These are phyloP conservation scores for Pseudogymnoascus sp. DNA, from an alignment of 2,329 filamentous ascomycete genomes.

Conservation along the genomic window DNA sequence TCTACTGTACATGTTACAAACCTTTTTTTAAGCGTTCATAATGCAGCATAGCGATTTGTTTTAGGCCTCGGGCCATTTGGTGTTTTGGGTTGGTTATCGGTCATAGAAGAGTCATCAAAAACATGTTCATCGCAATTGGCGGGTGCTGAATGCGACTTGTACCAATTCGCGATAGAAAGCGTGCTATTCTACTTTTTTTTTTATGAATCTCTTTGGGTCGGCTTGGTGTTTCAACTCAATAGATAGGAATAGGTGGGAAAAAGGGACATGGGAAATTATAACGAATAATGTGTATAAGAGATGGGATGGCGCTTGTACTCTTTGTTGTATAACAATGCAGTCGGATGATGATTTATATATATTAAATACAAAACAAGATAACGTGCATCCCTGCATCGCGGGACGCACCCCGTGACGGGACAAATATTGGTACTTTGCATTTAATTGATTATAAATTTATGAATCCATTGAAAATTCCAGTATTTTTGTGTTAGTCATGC, in stretches of 20 bases:
- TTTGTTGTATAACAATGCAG: conserved; percentile 3
- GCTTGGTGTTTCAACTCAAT: neutral
- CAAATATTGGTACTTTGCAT: too few relatives aligned
- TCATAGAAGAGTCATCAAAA: conserved; percentile 8
- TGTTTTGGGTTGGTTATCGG: neutral
- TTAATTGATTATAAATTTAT: too few relatives aligned
- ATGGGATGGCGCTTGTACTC: conserved; percentile 2
- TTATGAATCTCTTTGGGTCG: conserved; percentile 2
- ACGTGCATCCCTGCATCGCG: too few relatives aligned
- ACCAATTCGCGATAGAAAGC: neutral
- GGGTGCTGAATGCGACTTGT: neutral
- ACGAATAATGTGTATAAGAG: neutral
- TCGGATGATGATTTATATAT: neutral
- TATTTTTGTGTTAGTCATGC: too few relatives aligned
- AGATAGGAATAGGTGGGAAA: neutral
- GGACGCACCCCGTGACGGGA: too few relatives aligned
- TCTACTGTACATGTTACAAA: neutral
- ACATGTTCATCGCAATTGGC: conserved; percentile 4
- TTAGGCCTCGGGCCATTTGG: neutral
- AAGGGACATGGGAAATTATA: neutral
- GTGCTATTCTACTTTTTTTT: neutral
- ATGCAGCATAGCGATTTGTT: conserved; percentile 4
- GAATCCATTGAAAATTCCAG: too few relatives aligned
- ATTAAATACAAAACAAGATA: neutral
- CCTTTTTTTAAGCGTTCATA: neutral